phyloP scores from a whole-genome alignment of 371 early-diverging fungal species.

The Apophysomyces variabilis region DNA sequence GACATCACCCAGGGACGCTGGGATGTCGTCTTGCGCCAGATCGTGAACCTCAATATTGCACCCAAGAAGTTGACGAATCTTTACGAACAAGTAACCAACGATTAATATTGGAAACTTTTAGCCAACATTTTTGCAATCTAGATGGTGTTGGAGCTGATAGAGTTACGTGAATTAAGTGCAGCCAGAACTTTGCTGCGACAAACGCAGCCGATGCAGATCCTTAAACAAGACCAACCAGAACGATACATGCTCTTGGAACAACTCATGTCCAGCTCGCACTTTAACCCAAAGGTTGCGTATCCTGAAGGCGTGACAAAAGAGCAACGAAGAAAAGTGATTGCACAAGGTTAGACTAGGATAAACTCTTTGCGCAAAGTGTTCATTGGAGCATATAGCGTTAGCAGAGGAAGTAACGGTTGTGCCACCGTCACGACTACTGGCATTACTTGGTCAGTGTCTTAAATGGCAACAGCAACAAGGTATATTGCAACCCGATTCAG shows the following conservation, averaged over 20 bases:
- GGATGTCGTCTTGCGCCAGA: slow-evolving; percentile 82
- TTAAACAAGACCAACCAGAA: slow-evolving; percentile 76
- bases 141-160: slow-evolving; percentile 86
- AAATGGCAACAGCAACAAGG: slow-evolving; percentile 91
- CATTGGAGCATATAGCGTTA: slow-evolving; percentile 37
- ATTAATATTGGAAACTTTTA: neutral
- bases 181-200: slow-evolving; percentile 87
- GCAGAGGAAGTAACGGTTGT: slow-evolving; percentile 76
- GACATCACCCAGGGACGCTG: slow-evolving; percentile 84
- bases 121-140: slow-evolving; percentile 27
- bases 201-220: slow-evolving; percentile 82
- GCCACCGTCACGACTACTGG: slow-evolving; percentile 78
- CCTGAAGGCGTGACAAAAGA: slow-evolving; percentile 62
- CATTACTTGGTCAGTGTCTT: slow-evolving; percentile 81
- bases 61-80: slow-evolving; percentile 77
- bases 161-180: slow-evolving; percentile 80
- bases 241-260: slow-evolving; percentile 83
- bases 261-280: slow-evolving; percentile 66
- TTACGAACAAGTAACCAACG: slow-evolving; percentile 80
- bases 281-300: slow-evolving; percentile 65
- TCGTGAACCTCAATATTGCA: slow-evolving; percentile 72
- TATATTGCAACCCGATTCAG: slow-evolving; percentile 65
- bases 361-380: neutral
- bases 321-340: slow-evolving; percentile 71
- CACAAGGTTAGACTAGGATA: slow-evolving; percentile 36